Evolutionary conservation across 169 alveolate species (phyloP).

Genomic region (Plasmodium reichenowi): DNA sequence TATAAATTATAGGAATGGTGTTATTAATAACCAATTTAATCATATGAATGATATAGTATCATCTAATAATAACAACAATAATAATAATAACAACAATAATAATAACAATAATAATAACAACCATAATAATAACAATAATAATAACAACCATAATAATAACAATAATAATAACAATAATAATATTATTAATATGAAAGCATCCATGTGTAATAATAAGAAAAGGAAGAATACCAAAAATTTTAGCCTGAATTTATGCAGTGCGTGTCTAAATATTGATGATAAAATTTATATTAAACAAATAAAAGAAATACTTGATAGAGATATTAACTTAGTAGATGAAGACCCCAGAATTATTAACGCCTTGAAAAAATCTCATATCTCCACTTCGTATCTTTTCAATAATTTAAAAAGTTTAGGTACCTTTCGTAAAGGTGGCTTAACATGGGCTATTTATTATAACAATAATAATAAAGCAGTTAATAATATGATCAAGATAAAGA

Average conservation of each 20-base stretch:
- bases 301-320: slow-evolving; percentile 54
- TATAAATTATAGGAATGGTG: too few species aligned
- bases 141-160: too few species aligned
- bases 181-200: too few species aligned
- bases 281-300: slow-evolving; percentile 56
- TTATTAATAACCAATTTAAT: too few species aligned
- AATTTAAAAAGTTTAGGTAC: slow-evolving; percentile 24
- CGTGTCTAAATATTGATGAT: slow-evolving; percentile 61
- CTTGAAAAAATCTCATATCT: neutral
- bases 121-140: too few species aligned
- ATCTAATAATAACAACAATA: too few species aligned
- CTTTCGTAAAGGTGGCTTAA: slow-evolving; percentile 83
- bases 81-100: too few species aligned
- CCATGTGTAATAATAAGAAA: slow-evolving; percentile 1
- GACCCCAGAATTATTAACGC: slow-evolving; percentile 12
- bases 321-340: slow-evolving; percentile 26
- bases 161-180: too few species aligned
- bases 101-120: too few species aligned
- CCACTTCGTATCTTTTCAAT: slow-evolving; percentile 23
- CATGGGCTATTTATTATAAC: slow-evolving; percentile 77
- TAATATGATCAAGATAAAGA: neutral
- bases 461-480: neutral
- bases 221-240: slow-evolving; percentile 37
- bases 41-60: too few species aligned
- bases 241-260: slow-evolving; percentile 50